Percentiles rank a stretch among this genome's conserved stretches.
Evolutionary conservation across 1,139 yeast species (phyloP).

Genomic region (Yamadazyma aaseri): DNA sequence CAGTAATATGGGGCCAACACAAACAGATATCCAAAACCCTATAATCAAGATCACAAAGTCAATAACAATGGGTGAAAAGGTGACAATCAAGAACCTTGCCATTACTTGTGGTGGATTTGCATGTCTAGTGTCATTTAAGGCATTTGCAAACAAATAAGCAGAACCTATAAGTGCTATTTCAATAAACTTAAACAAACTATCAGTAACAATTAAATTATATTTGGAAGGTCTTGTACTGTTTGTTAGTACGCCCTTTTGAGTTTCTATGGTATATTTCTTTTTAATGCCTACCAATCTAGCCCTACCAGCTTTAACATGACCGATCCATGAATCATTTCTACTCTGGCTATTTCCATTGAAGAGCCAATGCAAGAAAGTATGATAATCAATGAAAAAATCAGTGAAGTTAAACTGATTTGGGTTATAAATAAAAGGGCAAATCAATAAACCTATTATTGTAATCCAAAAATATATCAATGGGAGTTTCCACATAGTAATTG

Average conservation of each 20-base stretch:
- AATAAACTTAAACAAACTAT: constrained; percentile 28
- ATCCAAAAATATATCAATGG: constrained; percentile 51
- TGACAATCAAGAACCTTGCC: constrained; percentile 39
- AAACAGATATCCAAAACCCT: constrained; percentile 39
- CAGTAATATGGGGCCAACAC: constrained; percentile 47
- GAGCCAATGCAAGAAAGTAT: constrained; percentile 42
- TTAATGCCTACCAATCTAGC: constrained; percentile 47
- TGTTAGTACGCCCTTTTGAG: constrained; percentile 25
- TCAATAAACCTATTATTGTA: constrained; percentile 41
- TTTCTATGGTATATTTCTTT: constrained; percentile 16
- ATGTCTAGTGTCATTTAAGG: constrained; percentile 37
- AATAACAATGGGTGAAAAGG: constrained; percentile 47
- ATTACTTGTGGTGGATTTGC: constrained; percentile 31
- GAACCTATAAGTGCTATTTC: constrained; percentile 27
- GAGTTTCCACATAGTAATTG: constrained; percentile 48
- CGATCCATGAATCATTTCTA: constrained; percentile 40
- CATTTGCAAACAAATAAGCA: constrained; percentile 46
- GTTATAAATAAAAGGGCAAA: constrained; percentile 51
- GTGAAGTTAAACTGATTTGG: constrained; percentile 51
- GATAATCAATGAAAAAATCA: constrained; percentile 52
- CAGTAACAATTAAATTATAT: constrained; percentile 30
- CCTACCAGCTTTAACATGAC: constrained; percentile 36
- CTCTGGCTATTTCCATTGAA: constrained; percentile 39
- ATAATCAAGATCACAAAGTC: constrained; percentile 39
- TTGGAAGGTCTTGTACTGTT: constrained; percentile 42